Evolutionary conservation across 2,329 filamentous ascomycete genomes (phyloP).

Genomic region (Xenoacremonium recifei): DNA sequence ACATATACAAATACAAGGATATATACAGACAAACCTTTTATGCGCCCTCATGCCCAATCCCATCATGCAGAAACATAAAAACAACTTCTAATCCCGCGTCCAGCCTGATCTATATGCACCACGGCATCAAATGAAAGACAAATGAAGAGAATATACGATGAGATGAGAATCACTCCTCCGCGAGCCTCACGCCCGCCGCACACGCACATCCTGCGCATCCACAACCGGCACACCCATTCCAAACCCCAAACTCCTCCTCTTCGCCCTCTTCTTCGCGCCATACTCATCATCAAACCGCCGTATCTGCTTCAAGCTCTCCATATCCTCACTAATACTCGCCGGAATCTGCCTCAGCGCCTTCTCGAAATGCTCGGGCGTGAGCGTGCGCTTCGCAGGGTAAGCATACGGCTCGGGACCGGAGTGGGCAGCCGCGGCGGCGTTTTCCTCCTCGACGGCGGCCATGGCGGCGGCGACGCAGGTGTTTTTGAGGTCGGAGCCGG

Average conservation of each 20-base stretch:
- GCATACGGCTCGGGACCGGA: slow-evolving; percentile 45
- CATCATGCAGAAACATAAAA: no score
- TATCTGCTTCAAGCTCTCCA: slow-evolving; percentile 81
- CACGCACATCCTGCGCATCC: slow-evolving; percentile 43
- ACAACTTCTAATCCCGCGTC: no score
- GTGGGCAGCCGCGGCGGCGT: slow-evolving; percentile 36
- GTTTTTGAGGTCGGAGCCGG: slow-evolving; percentile 82
- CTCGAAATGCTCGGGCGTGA: slow-evolving; percentile 74
- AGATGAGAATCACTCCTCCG: no score
- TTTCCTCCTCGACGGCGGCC: slow-evolving; percentile 75
- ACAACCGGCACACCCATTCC: slow-evolving; percentile 44
- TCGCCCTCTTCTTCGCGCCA: slow-evolving; percentile 73
- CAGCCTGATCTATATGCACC: no score
- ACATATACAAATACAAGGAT: no score
- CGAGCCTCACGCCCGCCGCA: no score
- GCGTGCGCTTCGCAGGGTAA: slow-evolving; percentile 57
- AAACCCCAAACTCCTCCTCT: slow-evolving; percentile 60
- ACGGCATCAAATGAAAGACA: no score
- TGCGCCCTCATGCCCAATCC: no score
- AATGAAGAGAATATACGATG: no score
- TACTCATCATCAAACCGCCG: slow-evolving; percentile 95
- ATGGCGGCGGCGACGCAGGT: slow-evolving; percentile 77
- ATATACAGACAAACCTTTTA: no score
- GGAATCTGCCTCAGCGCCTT: slow-evolving; percentile 84
- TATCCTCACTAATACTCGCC: slow-evolving; percentile 91